These are phyloP conservation scores for Phytophthora pistaciae DNA, from an alignment of 352 stramenopile genomes.

Conservation along the genomic window DNA sequence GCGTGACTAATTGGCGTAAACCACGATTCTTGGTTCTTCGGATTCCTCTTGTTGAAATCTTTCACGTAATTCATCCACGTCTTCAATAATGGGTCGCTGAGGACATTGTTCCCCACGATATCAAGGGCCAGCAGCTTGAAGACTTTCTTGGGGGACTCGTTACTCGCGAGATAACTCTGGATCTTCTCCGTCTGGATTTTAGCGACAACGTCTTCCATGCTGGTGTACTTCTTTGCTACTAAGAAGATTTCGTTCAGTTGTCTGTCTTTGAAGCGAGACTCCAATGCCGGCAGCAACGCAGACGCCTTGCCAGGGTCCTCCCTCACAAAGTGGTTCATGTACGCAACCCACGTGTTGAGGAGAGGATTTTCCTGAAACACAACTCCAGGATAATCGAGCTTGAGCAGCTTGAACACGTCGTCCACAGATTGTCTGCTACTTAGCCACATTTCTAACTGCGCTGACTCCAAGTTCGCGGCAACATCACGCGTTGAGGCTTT, in stretches of 20 bases:
- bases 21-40: neutral
- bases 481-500: too few relatives aligned
- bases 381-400: neutral
- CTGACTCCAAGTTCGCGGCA: neutral
- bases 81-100: neutral
- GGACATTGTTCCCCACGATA: neutral
- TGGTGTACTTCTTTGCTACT: neutral
- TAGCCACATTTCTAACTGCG: neutral
- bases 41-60: neutral
- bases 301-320: neutral
- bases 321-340: neutral
- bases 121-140: neutral
- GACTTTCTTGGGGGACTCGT: neutral
- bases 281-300: neutral
- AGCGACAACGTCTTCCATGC: neutral
- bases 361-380: neutral
- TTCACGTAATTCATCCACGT: neutral
- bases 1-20: neutral
- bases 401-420: neutral
- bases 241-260: neutral
- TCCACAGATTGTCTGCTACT: neutral
- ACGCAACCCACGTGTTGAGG: neutral
- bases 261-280: neutral
- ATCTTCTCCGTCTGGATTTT: neutral
- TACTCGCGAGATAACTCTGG: neutral